These are phyloP conservation scores for Rhizopogon vinicolor DNA, from an alignment of 768 basidiomycete genomes.

Conservation along the genomic window DNA sequence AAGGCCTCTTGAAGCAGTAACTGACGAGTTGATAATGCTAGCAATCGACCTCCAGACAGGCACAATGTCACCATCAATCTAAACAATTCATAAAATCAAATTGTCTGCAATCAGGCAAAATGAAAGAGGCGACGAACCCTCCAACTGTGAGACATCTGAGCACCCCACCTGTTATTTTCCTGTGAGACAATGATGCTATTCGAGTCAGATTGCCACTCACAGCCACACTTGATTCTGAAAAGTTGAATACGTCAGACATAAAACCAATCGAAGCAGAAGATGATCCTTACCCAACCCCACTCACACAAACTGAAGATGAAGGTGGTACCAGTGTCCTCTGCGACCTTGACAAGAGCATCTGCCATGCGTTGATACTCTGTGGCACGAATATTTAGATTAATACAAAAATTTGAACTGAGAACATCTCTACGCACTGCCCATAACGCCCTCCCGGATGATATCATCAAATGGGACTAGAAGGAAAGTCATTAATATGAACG, in stretches of 20 bases:
- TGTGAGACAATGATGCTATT: not conserved
- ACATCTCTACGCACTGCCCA: conserved; percentile 38
- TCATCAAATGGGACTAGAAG: conserved; percentile 49
- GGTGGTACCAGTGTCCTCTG: conserved; percentile 43
- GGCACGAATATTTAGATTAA: conserved; percentile 1
- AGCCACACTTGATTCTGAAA: conserved; percentile 54
- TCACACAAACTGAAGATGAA: conserved; percentile 60
- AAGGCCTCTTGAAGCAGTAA: not conserved
- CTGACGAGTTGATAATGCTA: conserved; percentile 50
- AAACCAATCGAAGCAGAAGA: not conserved
- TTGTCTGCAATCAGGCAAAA: not conserved
- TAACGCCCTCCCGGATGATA: conserved; percentile 46
- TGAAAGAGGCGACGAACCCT: conserved; percentile 29
- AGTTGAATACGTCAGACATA: not conserved
- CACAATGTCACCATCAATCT: conserved; percentile 20
- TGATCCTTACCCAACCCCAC: conserved; percentile 54
- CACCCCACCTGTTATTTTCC: conserved; percentile 27
- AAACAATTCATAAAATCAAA: not conserved
- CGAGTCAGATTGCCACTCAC: conserved; percentile 37
- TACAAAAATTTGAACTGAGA: not conserved
- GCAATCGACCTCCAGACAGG: conserved; percentile 48
- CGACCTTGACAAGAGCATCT: conserved; percentile 44
- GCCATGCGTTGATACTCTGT: conserved; percentile 59
- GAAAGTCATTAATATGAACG: not conserved
- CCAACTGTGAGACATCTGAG: conserved; percentile 34